Evolutionary conservation across 768 basidiomycete genomes (phyloP), one percentile per base, ranked within the genome.

Genomic region (Tylopilus cervinicoccineus): DNA sequence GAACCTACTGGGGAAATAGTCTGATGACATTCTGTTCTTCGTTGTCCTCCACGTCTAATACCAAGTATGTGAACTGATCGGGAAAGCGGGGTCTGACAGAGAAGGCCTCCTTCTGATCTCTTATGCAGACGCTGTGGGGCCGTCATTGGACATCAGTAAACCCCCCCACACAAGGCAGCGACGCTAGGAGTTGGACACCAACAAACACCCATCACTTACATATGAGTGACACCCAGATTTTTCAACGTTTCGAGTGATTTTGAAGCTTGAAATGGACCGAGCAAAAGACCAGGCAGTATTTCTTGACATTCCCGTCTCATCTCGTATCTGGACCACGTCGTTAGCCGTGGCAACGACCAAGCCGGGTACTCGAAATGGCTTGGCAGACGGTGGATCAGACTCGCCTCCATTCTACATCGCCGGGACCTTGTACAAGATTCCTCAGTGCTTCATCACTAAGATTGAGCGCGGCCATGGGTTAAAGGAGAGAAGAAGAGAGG

Each of bases 281-380:
- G 80, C 23, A 82, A 73, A 31, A 96, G 80, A 16, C 82, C 81
- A 22, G 89, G 86, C 0, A 90, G 73, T 54, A 95, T 94, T 66
- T 93, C 88, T 70, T 96, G 93, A 58, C 90, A 92, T 60, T 94
- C 87, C n/a, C 93, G 75, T 26, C 93, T 78, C 93, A 96, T 94
- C 69, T 95, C 93, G 61, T 96, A 96, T 60, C 88, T 91, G 38
- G 45, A 19, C 24, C 19, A 20, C n/a, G 23, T 32, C 45, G 52
- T 55, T 28, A 56, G 59, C 44, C 10, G 14, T 39, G 54, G 45
- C 43, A 51, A 29, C 34, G 17, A 42, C 41, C 34, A 32, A 19
- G 39, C 24, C 8, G 37, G 23, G 33, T 13, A 38, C 14, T 19
- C 9, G 37, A 31, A 28, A 26, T 39, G 42, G 43, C 29, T 19